Conservation (phyloP, 441 rosid species). For the Cnidoscolus chayamansa region DNA sequence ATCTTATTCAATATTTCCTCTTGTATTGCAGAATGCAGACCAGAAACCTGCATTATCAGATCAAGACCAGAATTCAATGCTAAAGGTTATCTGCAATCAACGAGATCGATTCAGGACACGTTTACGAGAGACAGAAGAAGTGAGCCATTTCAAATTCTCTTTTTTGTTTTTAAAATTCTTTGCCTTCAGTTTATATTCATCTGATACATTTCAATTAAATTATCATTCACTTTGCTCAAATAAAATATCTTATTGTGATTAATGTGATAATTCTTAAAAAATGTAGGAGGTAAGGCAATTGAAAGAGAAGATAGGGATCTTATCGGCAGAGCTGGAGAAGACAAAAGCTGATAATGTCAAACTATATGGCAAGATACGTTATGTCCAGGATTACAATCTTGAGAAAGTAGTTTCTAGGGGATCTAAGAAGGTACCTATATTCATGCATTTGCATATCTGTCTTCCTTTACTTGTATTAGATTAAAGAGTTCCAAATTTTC, state of each 20-base stretch:
- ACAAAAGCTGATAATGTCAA: conserved; percentile 95
- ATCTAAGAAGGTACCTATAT: conserved; percentile 63
- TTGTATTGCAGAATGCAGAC: conserved; percentile 52
- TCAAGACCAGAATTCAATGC: conserved; percentile 97
- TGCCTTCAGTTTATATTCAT: conserved; percentile 13
- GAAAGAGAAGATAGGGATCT: conserved; percentile 80
- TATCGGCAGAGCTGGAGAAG: conserved; percentile 76
- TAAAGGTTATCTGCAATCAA: conserved; percentile 94
- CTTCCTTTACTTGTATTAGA: not conserved
- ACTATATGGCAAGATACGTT: conserved; percentile 94
- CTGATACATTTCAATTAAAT: conserved; percentile 7
- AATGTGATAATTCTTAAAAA: conserved; percentile 12
- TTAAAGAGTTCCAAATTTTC: conserved; percentile 18
- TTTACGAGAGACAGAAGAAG: conserved; percentile 93
- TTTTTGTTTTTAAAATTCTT: not conserved
- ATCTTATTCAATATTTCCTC: conserved; percentile 7
- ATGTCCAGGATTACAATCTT: conserved; percentile 88
- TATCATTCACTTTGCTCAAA: not conserved
- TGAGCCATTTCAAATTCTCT: conserved; percentile 23
- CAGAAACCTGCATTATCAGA: conserved; percentile 70
- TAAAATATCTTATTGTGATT: conserved; percentile 5
- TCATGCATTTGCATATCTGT: conserved; percentile 15
- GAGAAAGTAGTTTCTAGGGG: conserved; percentile 95
- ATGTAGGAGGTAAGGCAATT: conserved; percentile 79
- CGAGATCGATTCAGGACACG: conserved; percentile 91